These are phyloP conservation scores for Phyllosticta citrichinensis DNA, from an alignment of 2,329 filamentous ascomycete species.

Conservation along the genomic window DNA sequence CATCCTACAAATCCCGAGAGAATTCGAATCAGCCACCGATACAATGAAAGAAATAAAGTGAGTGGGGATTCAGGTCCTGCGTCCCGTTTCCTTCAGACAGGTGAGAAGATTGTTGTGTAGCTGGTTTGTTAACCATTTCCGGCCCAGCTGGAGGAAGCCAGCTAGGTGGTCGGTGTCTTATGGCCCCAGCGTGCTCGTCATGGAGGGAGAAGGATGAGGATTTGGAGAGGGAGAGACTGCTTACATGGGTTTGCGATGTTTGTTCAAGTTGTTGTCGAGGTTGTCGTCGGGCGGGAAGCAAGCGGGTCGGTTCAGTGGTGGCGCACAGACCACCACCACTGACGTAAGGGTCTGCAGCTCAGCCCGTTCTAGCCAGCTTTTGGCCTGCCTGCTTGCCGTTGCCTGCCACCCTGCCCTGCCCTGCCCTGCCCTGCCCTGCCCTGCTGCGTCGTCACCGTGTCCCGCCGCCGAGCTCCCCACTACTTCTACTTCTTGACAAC, in stretches of 20 bases:
- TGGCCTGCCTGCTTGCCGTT: background rate
- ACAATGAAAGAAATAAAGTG: too few relatives aligned
- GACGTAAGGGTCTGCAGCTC: background rate
- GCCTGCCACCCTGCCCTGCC: background rate
- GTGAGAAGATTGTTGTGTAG: slow-evolving; percentile 6
- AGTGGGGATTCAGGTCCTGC: too few relatives aligned
- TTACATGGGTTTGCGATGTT: background rate
- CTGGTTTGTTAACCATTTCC: slow-evolving; percentile 7
- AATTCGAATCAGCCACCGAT: too few relatives aligned
- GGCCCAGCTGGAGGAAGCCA: background rate
- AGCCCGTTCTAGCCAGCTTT: background rate
- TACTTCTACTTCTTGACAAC: slow-evolving; percentile 6
- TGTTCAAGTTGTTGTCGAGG: background rate
- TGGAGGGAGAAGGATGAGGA: background rate
- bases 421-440: background rate
- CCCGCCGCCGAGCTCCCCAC: background rate
- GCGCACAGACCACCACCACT: slow-evolving; percentile 1
- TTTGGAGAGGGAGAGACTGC: background rate
- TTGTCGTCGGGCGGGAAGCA: background rate
- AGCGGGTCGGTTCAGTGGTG: background rate
- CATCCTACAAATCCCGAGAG: too few relatives aligned
- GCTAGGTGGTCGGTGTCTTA: slow-evolving; percentile 3
- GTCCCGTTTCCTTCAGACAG: background rate
- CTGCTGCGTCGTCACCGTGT: slow-evolving; percentile 1
- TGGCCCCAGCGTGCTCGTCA: slow-evolving; percentile 11